Percentiles rank a stretch among this genome's conserved stretches.
phyloP scores from a whole-genome alignment of 257 asterid genomes.

The Ballota nigra region DNA sequence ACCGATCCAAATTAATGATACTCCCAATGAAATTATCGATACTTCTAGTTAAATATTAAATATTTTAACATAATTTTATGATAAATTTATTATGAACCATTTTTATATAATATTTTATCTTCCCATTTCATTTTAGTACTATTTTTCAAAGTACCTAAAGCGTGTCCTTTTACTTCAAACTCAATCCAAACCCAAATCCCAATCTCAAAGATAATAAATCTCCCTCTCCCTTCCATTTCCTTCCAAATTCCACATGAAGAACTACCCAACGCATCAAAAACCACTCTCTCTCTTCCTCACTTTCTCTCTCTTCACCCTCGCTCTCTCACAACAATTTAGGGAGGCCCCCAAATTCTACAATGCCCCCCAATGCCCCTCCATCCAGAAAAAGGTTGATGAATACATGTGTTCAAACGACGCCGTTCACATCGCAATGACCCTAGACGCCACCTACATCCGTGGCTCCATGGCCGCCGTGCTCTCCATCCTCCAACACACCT shows the following conservation, averaged over 20 bases:
- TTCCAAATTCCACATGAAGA: slow-evolving; percentile 17
- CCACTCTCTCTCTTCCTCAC: slow-evolving; percentile 23
- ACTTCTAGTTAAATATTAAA: no score
- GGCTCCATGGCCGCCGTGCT: slow-evolving; percentile 93
- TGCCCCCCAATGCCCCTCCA: slow-evolving; percentile 52
- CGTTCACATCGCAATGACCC: slow-evolving; percentile 87
- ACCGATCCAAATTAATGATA: no score
- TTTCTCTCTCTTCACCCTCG: slow-evolving; percentile 20
- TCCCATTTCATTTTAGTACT: not conserved
- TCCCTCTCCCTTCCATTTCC: not conserved
- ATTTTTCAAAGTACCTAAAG: slow-evolving; percentile 11
- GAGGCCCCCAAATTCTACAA: slow-evolving; percentile 95
- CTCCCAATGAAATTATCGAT: no score
- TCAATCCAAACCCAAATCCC: slow-evolving; percentile 24
- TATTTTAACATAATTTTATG: no score
- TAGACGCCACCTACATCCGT: slow-evolving; percentile 74
- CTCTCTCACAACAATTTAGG: slow-evolving; percentile 41
- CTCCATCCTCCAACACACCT: slow-evolving; percentile 78
- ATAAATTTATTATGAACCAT: no score
- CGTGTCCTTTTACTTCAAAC: slow-evolving; percentile 36
- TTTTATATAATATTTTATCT: not conserved
- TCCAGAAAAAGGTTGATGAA: not conserved
- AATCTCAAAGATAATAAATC: not conserved
- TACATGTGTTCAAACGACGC: slow-evolving; percentile 48
- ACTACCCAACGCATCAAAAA: not conserved